phyloP scores from a whole-genome alignment of 108 stramenopile species.

The Cafeteria roenbergensis region DNA sequence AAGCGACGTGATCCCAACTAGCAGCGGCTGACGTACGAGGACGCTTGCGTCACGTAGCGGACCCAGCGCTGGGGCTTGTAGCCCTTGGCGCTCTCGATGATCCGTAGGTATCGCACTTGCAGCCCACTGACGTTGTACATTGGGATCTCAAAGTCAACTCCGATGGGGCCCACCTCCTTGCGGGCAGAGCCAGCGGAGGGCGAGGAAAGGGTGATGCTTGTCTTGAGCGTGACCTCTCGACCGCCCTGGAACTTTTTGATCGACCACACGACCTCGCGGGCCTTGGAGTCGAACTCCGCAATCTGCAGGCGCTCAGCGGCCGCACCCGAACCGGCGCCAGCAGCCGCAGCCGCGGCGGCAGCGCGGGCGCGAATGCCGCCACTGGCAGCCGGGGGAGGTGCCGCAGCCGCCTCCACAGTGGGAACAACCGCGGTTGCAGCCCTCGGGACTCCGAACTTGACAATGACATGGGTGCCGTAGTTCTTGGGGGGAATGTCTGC shows the following conservation, averaged over 20 bases:
- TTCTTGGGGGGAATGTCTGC: constrained; percentile 89
- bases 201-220: constrained; percentile 59
- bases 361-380: constrained; percentile 3
- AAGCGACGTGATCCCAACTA: too few species aligned
- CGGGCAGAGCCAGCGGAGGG: constrained; percentile 63
- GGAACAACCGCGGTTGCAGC: constrained; percentile 42
- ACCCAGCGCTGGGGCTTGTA: constrained; percentile 99
- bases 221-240: constrained; percentile 75
- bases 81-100: constrained; percentile 79
- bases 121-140: constrained; percentile 98
- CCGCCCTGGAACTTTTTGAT: constrained; percentile 93
- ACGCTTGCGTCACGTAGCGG: constrained; percentile 91
- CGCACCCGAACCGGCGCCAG: constrained; percentile 38
- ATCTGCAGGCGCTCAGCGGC: constrained; percentile 37
- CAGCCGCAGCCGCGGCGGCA: neutral
- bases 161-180: constrained; percentile 86
- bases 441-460: constrained; percentile 71
- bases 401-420: constrained; percentile 20
- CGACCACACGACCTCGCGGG: constrained; percentile 76
- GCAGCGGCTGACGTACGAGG: constrained; percentile 87
- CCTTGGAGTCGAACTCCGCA: constrained; percentile 62
- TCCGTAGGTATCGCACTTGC: constrained; percentile 87
- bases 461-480: constrained; percentile 80
- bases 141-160: constrained; percentile 93
- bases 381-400: too few species aligned